Base-by-base conservation (phyloP, 2,329 filamentous ascomycete genomes). In the Sporothrix brunneoviolacea region DNA sequence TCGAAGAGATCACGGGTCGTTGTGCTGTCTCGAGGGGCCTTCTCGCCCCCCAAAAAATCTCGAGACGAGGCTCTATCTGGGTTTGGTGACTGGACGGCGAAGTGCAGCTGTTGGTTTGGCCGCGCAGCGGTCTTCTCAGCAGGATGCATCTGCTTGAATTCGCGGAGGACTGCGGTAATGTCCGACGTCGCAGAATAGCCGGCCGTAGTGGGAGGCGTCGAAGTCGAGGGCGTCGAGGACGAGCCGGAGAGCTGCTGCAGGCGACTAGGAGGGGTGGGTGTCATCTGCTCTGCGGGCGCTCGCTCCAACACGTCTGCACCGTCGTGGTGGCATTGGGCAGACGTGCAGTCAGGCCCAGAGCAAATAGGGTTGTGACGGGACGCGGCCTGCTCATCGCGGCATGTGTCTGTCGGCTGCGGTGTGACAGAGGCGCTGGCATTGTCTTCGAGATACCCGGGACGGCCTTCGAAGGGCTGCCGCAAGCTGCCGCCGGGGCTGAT, bases 91-190 rank as follows among this genome's bases (percentile, higher is more conserved):
- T 51, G 50, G 9, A 56, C 52, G 3, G 49, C 45, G 21, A 56
- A 50, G 22, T 44, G 50, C n/a, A 56, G 38, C 8, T 49, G 36
- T 24, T 50, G 46, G 39, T 48, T 46, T 1, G 49, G 48, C 10
- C 46, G 54, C 18, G 37, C 22, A 4, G 32, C 10, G 18, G 45
- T 15, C 4, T 39, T 15, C 19, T 41, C 46, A 12, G 16, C 16
- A 12, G 48, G 33, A 21, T 37, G 21, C 19, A 41, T 8, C 33
- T 30, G 54, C 7, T 30, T 47, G 18, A 41, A 30, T 13, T 55
- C 51, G 38, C 48, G 54, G n/a, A 56, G 38, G 12, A 51, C 52
- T 4, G 52, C 54, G 18, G 52, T 49, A 32, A 56, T 54, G 18
- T 56, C 52, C 21, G 46, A 41, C 8, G 52, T 33, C 7, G 40